Conservation (phyloP, 768 basidiomycete genomes). For the Gyrodon lividus region DNA sequence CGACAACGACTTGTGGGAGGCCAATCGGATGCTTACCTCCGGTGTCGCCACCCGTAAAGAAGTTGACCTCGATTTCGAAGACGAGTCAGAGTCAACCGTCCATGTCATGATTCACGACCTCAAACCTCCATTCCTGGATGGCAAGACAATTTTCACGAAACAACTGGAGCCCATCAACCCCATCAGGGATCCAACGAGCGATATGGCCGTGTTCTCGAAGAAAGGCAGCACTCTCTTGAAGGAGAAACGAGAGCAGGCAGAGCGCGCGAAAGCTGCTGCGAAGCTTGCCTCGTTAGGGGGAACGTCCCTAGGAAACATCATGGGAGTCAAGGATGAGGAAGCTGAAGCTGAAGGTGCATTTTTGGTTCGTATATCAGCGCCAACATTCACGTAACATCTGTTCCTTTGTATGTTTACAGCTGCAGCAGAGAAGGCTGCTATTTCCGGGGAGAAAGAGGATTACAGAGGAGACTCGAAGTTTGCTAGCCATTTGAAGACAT, state of each 20-base stretch:
- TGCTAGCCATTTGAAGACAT: constrained; percentile 85
- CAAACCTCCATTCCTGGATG: constrained; percentile 97
- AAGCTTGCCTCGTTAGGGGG: constrained; percentile 92
- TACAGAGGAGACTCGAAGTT: constrained; percentile 97
- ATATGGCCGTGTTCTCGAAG: constrained; percentile 94
- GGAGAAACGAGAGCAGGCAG: constrained; percentile 95
- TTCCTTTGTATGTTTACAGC: constrained; percentile 43
- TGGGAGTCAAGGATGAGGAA: constrained; percentile 95
- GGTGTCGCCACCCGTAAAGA: constrained; percentile 86
- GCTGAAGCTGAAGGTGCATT: constrained; percentile 86
- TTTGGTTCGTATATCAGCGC: constrained; percentile 13
- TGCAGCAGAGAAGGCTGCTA: constrained; percentile 46
- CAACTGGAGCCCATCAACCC: constrained; percentile 98
- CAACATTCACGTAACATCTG: constrained; percentile 75
- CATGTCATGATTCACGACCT: constrained; percentile 97
- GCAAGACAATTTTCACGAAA: constrained; percentile 92
- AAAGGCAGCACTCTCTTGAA: constrained; percentile 95
- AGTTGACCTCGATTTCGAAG: constrained; percentile 93
- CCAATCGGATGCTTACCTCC: constrained; percentile 95
- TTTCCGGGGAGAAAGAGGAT: constrained; percentile 55
- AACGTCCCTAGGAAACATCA: constrained; percentile 93
- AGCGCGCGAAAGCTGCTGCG: constrained; percentile 93
- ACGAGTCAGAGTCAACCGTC: constrained; percentile 93
- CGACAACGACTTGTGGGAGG: constrained; percentile 98
- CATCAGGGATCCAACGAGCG: constrained; percentile 88